These are phyloP conservation scores for Coniochaeta sp. DNA, from an alignment of 2,329 filamentous ascomycete species.

Conservation along the genomic window DNA sequence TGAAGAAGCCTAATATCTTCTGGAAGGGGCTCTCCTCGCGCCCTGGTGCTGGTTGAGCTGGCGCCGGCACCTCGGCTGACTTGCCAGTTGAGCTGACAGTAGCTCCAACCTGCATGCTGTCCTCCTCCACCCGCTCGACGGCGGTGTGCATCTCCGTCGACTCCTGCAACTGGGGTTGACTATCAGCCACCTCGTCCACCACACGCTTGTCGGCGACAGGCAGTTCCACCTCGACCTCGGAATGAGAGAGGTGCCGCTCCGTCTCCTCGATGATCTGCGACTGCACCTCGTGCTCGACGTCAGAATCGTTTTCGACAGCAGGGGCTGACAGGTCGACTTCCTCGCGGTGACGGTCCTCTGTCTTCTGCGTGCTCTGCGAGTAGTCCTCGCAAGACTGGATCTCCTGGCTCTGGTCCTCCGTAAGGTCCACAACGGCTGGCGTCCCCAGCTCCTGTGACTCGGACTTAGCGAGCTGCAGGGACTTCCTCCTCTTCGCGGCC, in stretches of 20 bases:
- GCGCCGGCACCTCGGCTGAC: neutral
- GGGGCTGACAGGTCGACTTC: neutral
- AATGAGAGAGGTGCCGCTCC: slow-evolving; percentile 10
- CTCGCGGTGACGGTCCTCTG: neutral
- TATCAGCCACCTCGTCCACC: neutral
- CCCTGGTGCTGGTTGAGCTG: slow-evolving; percentile 14
- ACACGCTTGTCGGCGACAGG: neutral
- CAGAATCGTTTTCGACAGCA: neutral
- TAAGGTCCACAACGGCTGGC: neutral
- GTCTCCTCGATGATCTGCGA: slow-evolving; percentile 20
- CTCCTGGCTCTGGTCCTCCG: neutral
- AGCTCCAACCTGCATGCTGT: neutral
- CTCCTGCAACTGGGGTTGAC: neutral
- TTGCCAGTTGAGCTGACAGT: neutral
- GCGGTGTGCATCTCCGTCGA: neutral
- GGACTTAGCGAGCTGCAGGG: neutral
- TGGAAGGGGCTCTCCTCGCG: slow-evolving; percentile 29
- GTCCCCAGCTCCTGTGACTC: neutral
- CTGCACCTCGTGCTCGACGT: slow-evolving; percentile 20
- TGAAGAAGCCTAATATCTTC: slow-evolving; percentile 47
- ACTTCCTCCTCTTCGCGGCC: slow-evolving; percentile 3
- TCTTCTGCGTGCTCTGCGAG: neutral
- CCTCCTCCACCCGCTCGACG: neutral
- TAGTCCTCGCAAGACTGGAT: neutral
- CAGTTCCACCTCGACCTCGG: slow-evolving; percentile 8